Evolutionary conservation across 2,329 filamentous ascomycete species (phyloP), one percentile per base, ranked within the genome.

Genomic region (Ceratocystis colombiana): DNA sequence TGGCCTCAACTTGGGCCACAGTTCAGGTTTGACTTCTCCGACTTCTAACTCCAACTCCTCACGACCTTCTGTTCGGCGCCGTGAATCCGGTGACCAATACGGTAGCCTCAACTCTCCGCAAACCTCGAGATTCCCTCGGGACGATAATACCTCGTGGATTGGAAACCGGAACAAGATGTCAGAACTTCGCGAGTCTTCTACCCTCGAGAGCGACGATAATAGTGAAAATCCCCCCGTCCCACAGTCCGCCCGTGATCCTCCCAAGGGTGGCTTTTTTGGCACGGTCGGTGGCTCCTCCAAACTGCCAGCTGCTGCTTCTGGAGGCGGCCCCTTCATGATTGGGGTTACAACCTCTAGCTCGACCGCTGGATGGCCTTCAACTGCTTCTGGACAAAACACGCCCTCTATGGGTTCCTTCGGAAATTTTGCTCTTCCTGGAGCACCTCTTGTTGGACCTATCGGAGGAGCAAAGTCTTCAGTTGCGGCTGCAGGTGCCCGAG

Each of bases 371-470:
- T 78, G 76, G 76, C 74, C 75, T 22, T 71, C 75, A 3, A 74
- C 83, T 15, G 80, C 84, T 25, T 83, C 84, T 65, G 80, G 66
- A n/a, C 66, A 68, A 53, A 68, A 63, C n/a, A 68, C 64, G 2
- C 67, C 69, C 10, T 84, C 86, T 1, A 88, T 92, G 80, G 91
- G 93, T 44, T 87, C 87, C 25, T 99, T 99, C 76, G 93, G 93
- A 10, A 94, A 86, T 72, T 97, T 97, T 75, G 87, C 88, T n/a
- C 75, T 95, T 64, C 75, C 83, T 37, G 79, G 81, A 44, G 79
- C 82, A 10, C n/a, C 53, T 20, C 76, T 82, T 5, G 79, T 84
- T 37, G 78, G 81, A 3, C 90, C 96, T 65, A 96, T 94, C 30
- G 64, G 64, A 5, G 37, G 37, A 15, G 71, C 72, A 64, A 79